Conservation (phyloP, 768 basidiomycete species). For the Auricularia heimuer region DNA sequence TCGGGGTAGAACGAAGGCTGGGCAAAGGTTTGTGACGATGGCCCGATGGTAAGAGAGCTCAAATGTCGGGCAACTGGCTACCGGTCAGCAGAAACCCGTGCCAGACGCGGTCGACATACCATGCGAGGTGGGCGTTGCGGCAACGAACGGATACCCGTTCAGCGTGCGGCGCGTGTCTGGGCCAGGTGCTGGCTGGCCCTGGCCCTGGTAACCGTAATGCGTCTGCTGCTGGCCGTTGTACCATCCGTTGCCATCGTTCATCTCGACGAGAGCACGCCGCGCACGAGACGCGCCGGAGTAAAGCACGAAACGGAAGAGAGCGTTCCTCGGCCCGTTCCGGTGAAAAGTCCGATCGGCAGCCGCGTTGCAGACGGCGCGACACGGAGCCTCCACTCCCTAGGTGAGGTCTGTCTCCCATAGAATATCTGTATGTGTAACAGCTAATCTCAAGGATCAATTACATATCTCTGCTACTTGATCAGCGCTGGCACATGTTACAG, state of each 20-base stretch:
- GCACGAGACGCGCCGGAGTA: no score
- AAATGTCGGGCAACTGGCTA: background rate
- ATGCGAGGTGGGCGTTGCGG: background rate
- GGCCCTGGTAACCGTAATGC: no score
- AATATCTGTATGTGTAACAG: no score
- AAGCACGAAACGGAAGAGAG: no score
- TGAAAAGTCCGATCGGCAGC: no score
- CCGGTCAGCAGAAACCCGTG: background rate
- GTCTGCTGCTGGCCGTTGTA: background rate
- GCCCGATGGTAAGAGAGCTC: background rate
- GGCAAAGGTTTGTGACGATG: background rate
- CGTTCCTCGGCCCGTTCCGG: no score
- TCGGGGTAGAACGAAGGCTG: background rate
- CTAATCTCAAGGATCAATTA: no score
- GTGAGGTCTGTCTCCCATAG: no score
- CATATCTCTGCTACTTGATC: no score
- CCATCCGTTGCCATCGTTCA: constrained; percentile 1
- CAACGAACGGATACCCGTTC: background rate
- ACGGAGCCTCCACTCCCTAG: no score
- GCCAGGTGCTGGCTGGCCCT: background rate
- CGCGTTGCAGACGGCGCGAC: no score
- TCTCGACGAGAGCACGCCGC: constrained; percentile 4
- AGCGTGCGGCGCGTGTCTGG: background rate
- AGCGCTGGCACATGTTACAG: no score
- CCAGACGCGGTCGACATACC: background rate